phyloP scores from a whole-genome alignment of 2,329 filamentous ascomycete species.

The Fusarium subglutinans region DNA sequence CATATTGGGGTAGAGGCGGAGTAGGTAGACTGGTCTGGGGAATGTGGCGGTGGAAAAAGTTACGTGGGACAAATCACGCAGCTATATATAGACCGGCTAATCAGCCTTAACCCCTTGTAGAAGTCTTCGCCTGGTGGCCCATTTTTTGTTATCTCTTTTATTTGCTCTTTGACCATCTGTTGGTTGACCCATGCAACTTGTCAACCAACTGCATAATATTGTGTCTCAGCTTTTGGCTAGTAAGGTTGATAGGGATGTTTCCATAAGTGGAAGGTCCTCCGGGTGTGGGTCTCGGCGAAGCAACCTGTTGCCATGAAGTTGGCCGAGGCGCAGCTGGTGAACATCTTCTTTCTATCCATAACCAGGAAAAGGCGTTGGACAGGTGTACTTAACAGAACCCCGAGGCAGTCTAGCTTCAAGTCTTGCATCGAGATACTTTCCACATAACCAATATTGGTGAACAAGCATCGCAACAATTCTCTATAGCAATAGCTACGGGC shows the following conservation, averaged over 20 bases:
- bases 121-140: too few relatives aligned
- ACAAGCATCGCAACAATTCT: too few relatives aligned
- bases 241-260: neutral
- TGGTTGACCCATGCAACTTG: neutral
- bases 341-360: neutral
- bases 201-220: slow-evolving; percentile 14
- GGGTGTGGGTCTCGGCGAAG: neutral
- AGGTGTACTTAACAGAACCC: neutral
- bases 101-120: neutral
- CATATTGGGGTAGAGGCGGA: neutral
- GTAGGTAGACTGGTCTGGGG: neutral
- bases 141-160: too few relatives aligned
- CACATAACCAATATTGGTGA: too few relatives aligned
- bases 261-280: neutral
- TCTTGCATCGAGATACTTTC: too few relatives aligned
- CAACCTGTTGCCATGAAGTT: neutral
- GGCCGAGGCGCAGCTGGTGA: neutral
- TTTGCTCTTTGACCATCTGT: neutral
- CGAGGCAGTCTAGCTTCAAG: too few relatives aligned
- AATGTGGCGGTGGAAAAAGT: neutral
- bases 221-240: neutral
- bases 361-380: neutral
- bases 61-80: neutral
- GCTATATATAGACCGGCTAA: neutral
- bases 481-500: too few relatives aligned